A percentile compares a stretch with the other conserved stretches of the same genome.
phyloP scores from a whole-genome alignment of 1,284 basidiomycete genomes.

The Agroathelia rolfsii region DNA sequence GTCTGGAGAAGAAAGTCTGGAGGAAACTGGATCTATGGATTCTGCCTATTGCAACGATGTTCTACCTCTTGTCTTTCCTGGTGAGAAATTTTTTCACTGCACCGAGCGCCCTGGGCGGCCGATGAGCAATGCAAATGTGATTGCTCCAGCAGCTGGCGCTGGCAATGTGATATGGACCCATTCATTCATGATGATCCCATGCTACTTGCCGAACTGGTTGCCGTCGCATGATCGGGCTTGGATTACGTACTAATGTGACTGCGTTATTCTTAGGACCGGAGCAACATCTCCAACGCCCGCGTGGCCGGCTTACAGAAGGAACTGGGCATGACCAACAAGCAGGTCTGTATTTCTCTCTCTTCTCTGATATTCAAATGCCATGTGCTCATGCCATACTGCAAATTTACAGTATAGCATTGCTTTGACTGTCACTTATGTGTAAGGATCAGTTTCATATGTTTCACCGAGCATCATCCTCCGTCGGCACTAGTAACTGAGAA shows the following conservation, averaged over 20 bases:
- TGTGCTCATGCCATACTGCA: constrained; percentile 3
- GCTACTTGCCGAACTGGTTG: no score
- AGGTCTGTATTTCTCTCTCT: constrained; percentile 17
- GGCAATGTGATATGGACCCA: no score
- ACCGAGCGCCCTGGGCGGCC: no score
- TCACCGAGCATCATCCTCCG: constrained; percentile 8
- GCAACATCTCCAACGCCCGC: constrained; percentile 50
- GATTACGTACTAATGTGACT: constrained; percentile 15
- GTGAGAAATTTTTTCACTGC: constrained; percentile 11
- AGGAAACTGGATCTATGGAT: constrained; percentile 16
- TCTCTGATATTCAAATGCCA: neutral
- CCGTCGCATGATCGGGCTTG: no score
- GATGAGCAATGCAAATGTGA: no score
- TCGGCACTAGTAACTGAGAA: constrained; percentile 7
- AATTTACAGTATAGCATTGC: constrained; percentile 34
- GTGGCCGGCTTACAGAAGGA: constrained; percentile 47
- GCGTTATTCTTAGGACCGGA: constrained; percentile 22
- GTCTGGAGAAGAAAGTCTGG: constrained; percentile 15
- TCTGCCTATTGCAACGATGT: constrained; percentile 16
- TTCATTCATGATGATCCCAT: no score
- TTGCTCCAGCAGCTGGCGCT: no score
- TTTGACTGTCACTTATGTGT: constrained; percentile 44
- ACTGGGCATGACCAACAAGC: constrained; percentile 38
- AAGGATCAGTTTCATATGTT: constrained; percentile 13
- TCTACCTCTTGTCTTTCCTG: constrained; percentile 16